These are phyloP conservation scores for Passiflora organensis DNA, from an alignment of 345 rosid species.

Conservation along the genomic window DNA sequence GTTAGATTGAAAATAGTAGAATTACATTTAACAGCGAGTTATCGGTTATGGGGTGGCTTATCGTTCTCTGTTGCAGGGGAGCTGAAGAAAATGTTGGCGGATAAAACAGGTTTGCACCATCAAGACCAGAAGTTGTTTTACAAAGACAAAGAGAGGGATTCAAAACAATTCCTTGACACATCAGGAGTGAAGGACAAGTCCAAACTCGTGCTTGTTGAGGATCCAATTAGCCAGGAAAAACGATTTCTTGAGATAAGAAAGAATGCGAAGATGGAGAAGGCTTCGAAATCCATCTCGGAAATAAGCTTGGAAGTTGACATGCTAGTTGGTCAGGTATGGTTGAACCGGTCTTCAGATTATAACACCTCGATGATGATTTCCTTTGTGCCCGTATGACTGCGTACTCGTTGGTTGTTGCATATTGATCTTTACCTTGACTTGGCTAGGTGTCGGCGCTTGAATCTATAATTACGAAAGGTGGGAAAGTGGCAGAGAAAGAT, in stretches of 20 bases:
- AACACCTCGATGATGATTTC: not conserved
- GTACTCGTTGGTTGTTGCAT: not conserved
- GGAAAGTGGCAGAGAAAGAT: slow-evolving; percentile 68
- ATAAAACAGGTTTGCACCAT: slow-evolving; percentile 84
- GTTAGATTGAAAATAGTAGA: not conserved
- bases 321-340: slow-evolving; percentile 70
- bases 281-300: slow-evolving; percentile 78
- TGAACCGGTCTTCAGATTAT: not conserved
- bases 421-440: slow-evolving; percentile 11
- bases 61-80: slow-evolving; percentile 52
- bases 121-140: slow-evolving; percentile 87
- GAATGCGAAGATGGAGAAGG: slow-evolving; percentile 83
- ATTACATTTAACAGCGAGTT: not conserved
- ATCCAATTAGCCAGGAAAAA: slow-evolving; percentile 85
- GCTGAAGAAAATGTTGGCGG: slow-evolving; percentile 85
- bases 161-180: slow-evolving; percentile 75
- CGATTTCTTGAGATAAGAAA: slow-evolving; percentile 74
- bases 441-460: slow-evolving; percentile 79
- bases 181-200: slow-evolving; percentile 91
- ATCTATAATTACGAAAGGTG: slow-evolving; percentile 60
- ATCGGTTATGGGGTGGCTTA: not conserved
- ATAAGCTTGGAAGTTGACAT: slow-evolving; percentile 87
- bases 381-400: not conserved
- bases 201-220: slow-evolving; percentile 78
- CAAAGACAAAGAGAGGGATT: slow-evolving; percentile 94